Evolutionary conservation across 805 yeast species (phyloP), one percentile per base, ranked within the genome.

Genomic region (Starmerella geochares): DNA sequence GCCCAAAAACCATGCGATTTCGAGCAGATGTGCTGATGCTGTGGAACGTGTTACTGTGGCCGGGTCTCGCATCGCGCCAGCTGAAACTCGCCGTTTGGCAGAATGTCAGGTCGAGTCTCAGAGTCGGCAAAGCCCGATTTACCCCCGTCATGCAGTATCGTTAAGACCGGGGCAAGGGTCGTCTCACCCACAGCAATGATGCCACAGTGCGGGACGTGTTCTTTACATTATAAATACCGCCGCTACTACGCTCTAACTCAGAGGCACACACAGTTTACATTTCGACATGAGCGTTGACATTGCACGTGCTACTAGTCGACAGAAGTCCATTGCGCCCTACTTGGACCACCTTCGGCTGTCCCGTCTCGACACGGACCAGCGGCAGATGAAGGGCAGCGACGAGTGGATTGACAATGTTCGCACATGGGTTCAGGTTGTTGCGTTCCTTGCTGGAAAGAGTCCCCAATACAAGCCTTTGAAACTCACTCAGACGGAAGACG

Each of bases 341-440:
- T 13, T 40, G 44, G 32, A 25, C 24, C 44, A 25, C 24, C 32
- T 40, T 6, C 32, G 44, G 20, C 23, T 21, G 33, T 27, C 44
- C 9, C 44, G 44, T 1, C 44, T 40, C 17, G 44, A 40, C 33
- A 17, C 24, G 6, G 44, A 40, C 24, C 23, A 11, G 31, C 44
- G 44, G 9, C 33, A n/a, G 11, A 8, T 17, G 33, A 27, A 27
- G 33, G 33, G 44, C 44, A n/a, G 20, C 32, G 44, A 25, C 17
- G 44, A 40, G 44, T 40, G 44, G 44, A 19, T 40, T 17, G 44
- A 40, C 44, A 40, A 40, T 21, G 33, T 40, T 14, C 14, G 16
- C 2, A 27, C 33, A 4, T 40, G 44, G 44, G 33, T 40, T 2
- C 31, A 40, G 23, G 16, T 17, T 1, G 13, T 40, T 40, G 23